These are phyloP conservation scores for Saturnispora saitoi DNA, from an alignment of 805 yeast species.

Conservation along the genomic window DNA sequence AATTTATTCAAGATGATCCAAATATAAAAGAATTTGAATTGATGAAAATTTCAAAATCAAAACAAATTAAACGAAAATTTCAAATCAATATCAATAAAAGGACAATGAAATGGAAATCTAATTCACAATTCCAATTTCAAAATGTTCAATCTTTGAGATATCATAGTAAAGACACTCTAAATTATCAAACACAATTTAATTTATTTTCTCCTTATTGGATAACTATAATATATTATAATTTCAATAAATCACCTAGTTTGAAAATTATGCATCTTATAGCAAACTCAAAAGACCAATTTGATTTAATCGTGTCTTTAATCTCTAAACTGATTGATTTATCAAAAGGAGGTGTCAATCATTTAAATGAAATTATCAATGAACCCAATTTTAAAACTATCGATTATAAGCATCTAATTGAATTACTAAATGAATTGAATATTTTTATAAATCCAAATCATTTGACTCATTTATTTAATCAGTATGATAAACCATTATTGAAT, in stretches of 20 bases:
- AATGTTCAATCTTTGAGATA: constrained; percentile 53
- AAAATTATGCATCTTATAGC: constrained; percentile 79
- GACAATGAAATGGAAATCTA: constrained; percentile 48
- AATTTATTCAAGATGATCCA: constrained; percentile 7
- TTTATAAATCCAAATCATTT: constrained; percentile 53
- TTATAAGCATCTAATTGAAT: constrained; percentile 3
- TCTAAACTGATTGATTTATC: constrained; percentile 38
- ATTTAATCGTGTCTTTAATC: constrained; percentile 47
- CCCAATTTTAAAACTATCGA: constrained; percentile 9
- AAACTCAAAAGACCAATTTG: constrained; percentile 38
- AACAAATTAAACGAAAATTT: constrained; percentile 51
- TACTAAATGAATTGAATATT: constrained; percentile 49
- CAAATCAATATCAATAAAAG: constrained; percentile 49
- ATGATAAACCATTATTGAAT: constrained; percentile 50
- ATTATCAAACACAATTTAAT: constrained; percentile 79
- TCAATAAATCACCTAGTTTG: constrained; percentile 38
- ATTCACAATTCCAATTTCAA: constrained; percentile 44
- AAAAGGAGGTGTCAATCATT: constrained; percentile 8
- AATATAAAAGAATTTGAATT: constrained; percentile 44
- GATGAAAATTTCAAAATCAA: constrained; percentile 61
- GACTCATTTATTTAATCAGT: constrained; percentile 40
- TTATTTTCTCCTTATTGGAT: constrained; percentile 75
- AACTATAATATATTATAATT: constrained; percentile 62
- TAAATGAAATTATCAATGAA: constrained; percentile 5
- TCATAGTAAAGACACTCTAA: constrained; percentile 68